Evolutionary conservation across 345 rosid genomes (phyloP).

Genomic region (Physaria fendleri): DNA sequence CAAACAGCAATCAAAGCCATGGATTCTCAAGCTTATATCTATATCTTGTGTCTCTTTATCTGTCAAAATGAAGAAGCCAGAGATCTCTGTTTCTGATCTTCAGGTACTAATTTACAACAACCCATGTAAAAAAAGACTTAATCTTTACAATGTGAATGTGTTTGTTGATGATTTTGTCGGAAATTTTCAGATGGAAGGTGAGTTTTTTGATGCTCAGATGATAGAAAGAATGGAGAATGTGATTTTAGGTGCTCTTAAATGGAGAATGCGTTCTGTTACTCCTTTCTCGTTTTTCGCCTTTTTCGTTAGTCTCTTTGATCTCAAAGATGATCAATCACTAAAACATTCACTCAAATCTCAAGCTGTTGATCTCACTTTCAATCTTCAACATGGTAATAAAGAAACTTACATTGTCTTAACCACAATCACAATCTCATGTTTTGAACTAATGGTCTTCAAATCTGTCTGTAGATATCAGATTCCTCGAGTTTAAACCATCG

Average conservation of each 20-base stretch:
- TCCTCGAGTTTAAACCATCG: slow-evolving; percentile 73
- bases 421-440: neutral
- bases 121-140: neutral
- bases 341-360: slow-evolving; percentile 45
- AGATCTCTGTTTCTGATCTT: slow-evolving; percentile 35
- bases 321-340: slow-evolving; percentile 39
- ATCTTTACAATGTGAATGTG: slow-evolving; percentile 16
- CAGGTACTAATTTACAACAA: slow-evolving; percentile 31
- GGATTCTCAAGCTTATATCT: slow-evolving; percentile 59
- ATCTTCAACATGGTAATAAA: slow-evolving; percentile 55
- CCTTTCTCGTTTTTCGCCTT: slow-evolving; percentile 68
- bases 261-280: slow-evolving; percentile 90
- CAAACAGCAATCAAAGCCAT: slow-evolving; percentile 46
- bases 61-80: slow-evolving; percentile 63
- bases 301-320: slow-evolving; percentile 50
- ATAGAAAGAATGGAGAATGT: slow-evolving; percentile 66
- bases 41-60: slow-evolving; percentile 65
- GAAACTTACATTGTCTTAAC: neutral
- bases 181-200: slow-evolving; percentile 34
- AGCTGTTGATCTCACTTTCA: slow-evolving; percentile 52
- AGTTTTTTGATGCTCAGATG: slow-evolving; percentile 46
- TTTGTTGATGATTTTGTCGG: neutral
- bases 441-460: neutral
- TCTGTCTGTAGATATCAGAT: slow-evolving; percentile 37
- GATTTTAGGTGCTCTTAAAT: slow-evolving; percentile 65